Percentiles rank a stretch among this genome's conserved stretches.
These are phyloP conservation scores for Fraxinus pennsylvanica DNA, from an alignment of 257 asterid genomes.

Conservation along the genomic window DNA sequence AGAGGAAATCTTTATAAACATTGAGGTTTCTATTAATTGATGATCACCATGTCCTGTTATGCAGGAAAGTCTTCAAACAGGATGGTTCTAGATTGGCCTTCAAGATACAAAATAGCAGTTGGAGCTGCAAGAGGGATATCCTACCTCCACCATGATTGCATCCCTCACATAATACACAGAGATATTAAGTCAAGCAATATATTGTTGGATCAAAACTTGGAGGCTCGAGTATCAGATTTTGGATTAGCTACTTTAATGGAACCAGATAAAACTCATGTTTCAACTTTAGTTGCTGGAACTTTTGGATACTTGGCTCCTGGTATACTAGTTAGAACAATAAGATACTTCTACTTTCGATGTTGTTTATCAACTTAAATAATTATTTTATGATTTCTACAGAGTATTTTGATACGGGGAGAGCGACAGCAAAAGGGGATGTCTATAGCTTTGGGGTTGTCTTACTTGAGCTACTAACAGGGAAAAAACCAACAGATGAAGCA, in stretches of 20 bases:
- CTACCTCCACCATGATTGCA: constrained; percentile 88
- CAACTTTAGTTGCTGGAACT: constrained; percentile 88
- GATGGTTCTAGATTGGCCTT: constrained; percentile 66
- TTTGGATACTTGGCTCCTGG: constrained; percentile 93
- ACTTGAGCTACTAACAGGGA: constrained; percentile 86
- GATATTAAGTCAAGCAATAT: constrained; percentile 90
- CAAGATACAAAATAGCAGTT: constrained; percentile 73
- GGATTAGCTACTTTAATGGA: constrained; percentile 90
- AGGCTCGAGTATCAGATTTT: constrained; percentile 78
- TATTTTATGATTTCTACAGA: constrained; percentile 49
- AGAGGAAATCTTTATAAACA: neutral
- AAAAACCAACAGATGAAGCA: constrained; percentile 71
- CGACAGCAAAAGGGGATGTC: constrained; percentile 88
- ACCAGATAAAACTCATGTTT: constrained; percentile 80
- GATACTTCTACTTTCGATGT: neutral
- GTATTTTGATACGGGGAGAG: constrained; percentile 85
- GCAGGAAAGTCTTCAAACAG: constrained; percentile 63
- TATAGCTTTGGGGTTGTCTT: constrained; percentile 90
- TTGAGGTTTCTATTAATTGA: neutral
- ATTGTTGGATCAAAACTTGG: constrained; percentile 67
- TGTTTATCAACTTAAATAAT: constrained; percentile 6
- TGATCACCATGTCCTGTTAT: constrained; percentile 9
- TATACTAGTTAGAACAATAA: constrained; percentile 29
- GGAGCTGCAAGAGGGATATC: constrained; percentile 92
- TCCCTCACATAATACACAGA: constrained; percentile 86